These are phyloP conservation scores for Yamagishiella unicocca DNA, from an alignment of 139 green algal species.

Conservation along the genomic window DNA sequence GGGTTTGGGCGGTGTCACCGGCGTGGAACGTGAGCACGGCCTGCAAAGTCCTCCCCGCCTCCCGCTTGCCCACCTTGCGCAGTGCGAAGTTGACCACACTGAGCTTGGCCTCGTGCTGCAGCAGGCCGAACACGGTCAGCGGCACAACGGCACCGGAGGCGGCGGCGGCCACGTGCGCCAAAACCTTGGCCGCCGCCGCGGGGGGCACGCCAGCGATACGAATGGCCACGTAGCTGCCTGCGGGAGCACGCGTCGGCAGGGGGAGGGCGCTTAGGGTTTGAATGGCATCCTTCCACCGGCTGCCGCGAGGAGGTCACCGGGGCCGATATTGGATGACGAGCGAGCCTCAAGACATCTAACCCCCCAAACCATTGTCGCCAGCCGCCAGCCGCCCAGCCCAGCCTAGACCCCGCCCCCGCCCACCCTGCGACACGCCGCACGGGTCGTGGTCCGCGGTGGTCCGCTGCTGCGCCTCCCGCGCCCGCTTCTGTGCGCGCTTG, in stretches of 20 bases:
- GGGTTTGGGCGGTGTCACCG: no score
- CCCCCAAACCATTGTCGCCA: no score
- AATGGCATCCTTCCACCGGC: no score
- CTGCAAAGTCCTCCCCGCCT: not conserved
- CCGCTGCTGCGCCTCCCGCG: slow-evolving; percentile 53
- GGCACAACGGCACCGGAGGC: slow-evolving; percentile 48
- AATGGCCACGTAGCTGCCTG: slow-evolving; percentile 82
- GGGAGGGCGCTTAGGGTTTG: not conserved
- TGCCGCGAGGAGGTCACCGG: no score
- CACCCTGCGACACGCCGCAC: slow-evolving; percentile 67
- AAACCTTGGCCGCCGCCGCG: slow-evolving; percentile 57
- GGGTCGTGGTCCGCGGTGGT: slow-evolving; percentile 53
- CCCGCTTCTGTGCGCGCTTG: slow-evolving; percentile 78
- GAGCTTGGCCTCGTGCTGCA: slow-evolving; percentile 93
- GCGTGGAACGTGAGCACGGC: no score
- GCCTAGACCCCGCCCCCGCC: not conserved
- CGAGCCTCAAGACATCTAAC: no score
- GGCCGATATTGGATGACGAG: no score
- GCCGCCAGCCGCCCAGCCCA: not conserved
- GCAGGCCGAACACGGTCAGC: slow-evolving; percentile 81
- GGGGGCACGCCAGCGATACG: slow-evolving; percentile 74
- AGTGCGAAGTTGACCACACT: slow-evolving; percentile 89
- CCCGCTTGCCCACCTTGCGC: slow-evolving; percentile 3
- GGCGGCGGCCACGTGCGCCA: slow-evolving; percentile 56
- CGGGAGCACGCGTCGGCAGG: not conserved